Conservation (phyloP, 2,329 filamentous ascomycete genomes). For the Alternaria longipes region DNA sequence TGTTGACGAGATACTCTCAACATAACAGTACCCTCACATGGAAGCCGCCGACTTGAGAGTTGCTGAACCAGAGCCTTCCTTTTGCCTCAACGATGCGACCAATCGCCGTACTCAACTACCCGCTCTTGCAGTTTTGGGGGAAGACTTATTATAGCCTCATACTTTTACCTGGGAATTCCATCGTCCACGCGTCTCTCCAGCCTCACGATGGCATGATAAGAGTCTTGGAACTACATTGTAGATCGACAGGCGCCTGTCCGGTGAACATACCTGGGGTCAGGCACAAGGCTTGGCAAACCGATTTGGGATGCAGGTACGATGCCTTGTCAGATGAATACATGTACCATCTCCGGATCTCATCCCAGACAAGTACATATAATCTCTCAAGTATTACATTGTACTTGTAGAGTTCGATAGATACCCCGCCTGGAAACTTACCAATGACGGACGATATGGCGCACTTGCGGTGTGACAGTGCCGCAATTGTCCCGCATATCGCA, state of each 20-base stretch:
- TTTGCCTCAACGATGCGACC: background rate
- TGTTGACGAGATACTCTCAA: background rate
- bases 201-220: background rate
- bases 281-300: background rate
- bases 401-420: background rate
- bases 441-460: background rate
- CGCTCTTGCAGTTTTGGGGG: background rate
- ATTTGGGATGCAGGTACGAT: background rate
- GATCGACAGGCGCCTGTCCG: background rate
- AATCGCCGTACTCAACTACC: background rate
- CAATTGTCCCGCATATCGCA: background rate
- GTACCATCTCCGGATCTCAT: accelerated
- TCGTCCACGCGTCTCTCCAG: background rate
- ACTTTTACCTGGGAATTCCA: background rate
- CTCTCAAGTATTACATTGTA: background rate
- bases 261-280: background rate
- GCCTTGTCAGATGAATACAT: background rate
- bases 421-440: background rate
- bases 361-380: background rate
- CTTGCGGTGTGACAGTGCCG: background rate
- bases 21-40: accelerated
- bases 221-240: background rate
- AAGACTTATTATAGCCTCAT: background rate
- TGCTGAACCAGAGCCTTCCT: background rate
- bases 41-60: background rate